Base-by-base conservation (phyloP, 2,329 filamentous ascomycete genomes). In the Paramyrothecium sp. region DNA sequence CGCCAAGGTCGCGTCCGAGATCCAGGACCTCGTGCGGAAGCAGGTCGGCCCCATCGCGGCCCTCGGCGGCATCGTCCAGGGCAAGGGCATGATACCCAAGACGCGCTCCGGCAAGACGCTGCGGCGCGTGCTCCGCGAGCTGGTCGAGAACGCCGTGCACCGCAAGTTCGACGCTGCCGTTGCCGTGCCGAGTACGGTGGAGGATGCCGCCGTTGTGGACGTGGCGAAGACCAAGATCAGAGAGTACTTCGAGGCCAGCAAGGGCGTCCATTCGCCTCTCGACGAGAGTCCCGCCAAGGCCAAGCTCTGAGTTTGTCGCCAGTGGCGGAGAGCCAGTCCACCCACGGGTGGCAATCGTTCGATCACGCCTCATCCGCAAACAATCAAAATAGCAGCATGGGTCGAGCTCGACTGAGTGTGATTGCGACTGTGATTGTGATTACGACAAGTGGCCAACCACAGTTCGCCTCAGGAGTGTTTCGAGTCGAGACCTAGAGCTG, bases 41-140 rank as follows among this genome's bases (percentile, higher is more conserved):
- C 90, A 96, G 67, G 95, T 98, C 55, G 93, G 93, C 7, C 86
- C 90, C 21, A 97, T 98, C 61, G 93, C 94, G 2, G 85, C 86
- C 2, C 81, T 98, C 0, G 92, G 92, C 10, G 93, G 93, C 2
- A 89, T 97, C 67, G 89, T 97, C 54, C 90, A 92, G 62, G 91
- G 91, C 44, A 87, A 86, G 63, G 88, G 88, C 17, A 93, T 96
- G 82, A 97, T 97, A 54, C 93, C 94, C 7, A 93, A 93, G 78
- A 97, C 94, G 17, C 78, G 93, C 26, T 92, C 89, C n/a, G 94
- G 94, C 26, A 98, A 97, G 82, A 97, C 92, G 4, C 73, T 97
- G 58, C 81, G 93, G 3, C 80, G 93, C 22, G 91, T 96, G 33
- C 75, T 97, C 70, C 81, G 91, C 33, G 91, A 96, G 75, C 75